Conservation (phyloP, 345 rosid species). For the Populus tremula region DNA sequence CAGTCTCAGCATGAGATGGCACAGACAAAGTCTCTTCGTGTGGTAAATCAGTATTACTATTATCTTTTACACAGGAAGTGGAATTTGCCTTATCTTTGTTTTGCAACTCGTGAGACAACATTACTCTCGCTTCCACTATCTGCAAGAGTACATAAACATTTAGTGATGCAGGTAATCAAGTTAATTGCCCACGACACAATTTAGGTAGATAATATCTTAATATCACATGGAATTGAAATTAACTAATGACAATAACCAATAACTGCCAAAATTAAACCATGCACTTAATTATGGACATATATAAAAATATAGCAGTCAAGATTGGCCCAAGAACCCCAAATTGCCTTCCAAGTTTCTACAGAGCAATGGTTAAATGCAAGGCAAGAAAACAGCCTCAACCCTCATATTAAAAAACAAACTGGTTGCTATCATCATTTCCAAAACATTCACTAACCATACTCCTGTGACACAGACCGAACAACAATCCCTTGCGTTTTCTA, state of each 20-base stretch:
- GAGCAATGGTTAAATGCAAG: neutral
- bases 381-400: neutral
- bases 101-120: slow-evolving; percentile 57
- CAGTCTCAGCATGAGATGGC: slow-evolving; percentile 40
- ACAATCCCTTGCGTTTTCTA: neutral
- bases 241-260: neutral
- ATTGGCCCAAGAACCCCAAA: neutral
- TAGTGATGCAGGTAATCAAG: neutral
- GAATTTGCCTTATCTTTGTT: slow-evolving; percentile 26
- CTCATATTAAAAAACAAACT: neutral
- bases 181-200: neutral
- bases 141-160: slow-evolving; percentile 20
- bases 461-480: neutral
- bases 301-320: neutral
- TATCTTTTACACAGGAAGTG: slow-evolving; percentile 26
- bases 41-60: slow-evolving; percentile 26
- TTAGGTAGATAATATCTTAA: neutral
- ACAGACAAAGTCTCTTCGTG: slow-evolving; percentile 37
- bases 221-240: neutral
- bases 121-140: slow-evolving; percentile 83
- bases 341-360: neutral
- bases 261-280: neutral
- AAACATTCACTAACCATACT: neutral
- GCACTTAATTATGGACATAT: no score
- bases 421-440: neutral